A percentile compares a stretch with the other conserved stretches of the same genome.
phyloP scores from a whole-genome alignment of 768 basidiomycete genomes.

The Galerina sulciceps region DNA sequence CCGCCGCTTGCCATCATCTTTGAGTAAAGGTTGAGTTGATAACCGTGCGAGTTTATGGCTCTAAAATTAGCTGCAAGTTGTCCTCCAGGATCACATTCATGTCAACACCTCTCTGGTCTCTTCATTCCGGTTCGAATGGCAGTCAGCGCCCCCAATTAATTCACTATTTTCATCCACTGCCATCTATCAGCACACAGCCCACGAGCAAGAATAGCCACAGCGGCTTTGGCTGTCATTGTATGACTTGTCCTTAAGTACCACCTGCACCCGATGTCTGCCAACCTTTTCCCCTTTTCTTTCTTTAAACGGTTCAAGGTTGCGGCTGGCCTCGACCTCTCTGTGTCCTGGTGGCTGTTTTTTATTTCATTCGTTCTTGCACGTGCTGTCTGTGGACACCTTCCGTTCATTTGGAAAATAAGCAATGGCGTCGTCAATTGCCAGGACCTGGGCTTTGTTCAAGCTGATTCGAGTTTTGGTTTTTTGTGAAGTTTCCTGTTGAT shows the following conservation, averaged over 20 bases:
- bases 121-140: slow-evolving; percentile 1
- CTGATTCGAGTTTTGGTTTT: slow-evolving; percentile 35
- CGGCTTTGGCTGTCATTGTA: slow-evolving; percentile 3
- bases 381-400: slow-evolving; percentile 1
- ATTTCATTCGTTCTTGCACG: slow-evolving; percentile 16
- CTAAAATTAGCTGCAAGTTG: background rate
- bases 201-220: slow-evolving; percentile 2
- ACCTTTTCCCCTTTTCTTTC: slow-evolving; percentile 21
- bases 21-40: background rate
- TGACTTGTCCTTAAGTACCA: slow-evolving; percentile 14
- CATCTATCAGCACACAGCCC: slow-evolving; percentile 6
- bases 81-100: background rate
- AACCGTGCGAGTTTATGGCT: background rate
- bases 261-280: slow-evolving; percentile 7
- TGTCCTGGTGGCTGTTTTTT: slow-evolving; percentile 33
- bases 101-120: background rate
- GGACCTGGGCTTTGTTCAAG: slow-evolving; percentile 36
- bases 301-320: slow-evolving; percentile 13
- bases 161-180: background rate
- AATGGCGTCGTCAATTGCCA: slow-evolving; percentile 26
- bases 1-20: too few species aligned
- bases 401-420: background rate
- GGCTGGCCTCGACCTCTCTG: slow-evolving; percentile 29
- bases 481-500: slow-evolving; percentile 27
- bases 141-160: slow-evolving; percentile 11